These are phyloP conservation scores for Fistulifera pelliculosa DNA, from an alignment of 108 stramenopile genomes.

Conservation along the genomic window DNA sequence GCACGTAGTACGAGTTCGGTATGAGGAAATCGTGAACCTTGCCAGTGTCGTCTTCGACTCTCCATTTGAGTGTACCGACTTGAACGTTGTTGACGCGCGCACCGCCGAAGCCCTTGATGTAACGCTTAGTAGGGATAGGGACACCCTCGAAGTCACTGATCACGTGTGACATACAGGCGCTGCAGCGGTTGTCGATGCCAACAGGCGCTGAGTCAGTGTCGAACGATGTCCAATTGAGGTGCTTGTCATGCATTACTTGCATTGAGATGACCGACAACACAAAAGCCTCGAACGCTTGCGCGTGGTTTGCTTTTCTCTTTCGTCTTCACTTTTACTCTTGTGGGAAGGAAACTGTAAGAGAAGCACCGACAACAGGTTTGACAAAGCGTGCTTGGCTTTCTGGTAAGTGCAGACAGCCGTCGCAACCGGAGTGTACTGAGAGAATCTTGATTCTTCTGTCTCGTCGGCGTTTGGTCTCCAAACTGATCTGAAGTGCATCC, in stretches of 20 bases:
- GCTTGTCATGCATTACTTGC: neutral
- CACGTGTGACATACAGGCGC: conserved; percentile 10
- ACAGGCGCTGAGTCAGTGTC: conserved; percentile 16
- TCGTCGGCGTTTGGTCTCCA: too few relatives aligned
- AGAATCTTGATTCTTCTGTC: too few relatives aligned
- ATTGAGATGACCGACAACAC: too few relatives aligned
- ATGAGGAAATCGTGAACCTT: conserved; percentile 14
- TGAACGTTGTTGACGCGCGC: neutral
- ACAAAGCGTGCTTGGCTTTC: too few relatives aligned
- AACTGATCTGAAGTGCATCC: too few relatives aligned
- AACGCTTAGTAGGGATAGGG: neutral
- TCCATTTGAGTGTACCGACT: conserved; percentile 9
- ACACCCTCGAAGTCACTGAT: conserved; percentile 3
- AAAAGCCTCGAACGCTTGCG: too few relatives aligned
- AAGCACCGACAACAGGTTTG: too few relatives aligned
- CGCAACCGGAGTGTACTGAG: too few relatives aligned
- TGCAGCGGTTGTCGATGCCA: conserved; percentile 14
- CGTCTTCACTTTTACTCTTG: too few relatives aligned
- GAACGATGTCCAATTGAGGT: conserved; percentile 1
- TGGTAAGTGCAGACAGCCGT: too few relatives aligned
- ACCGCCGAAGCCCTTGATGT: conserved; percentile 13
- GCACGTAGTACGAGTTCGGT: conserved; percentile 26
- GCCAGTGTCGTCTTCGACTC: conserved; percentile 22
- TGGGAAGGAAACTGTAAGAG: too few relatives aligned
- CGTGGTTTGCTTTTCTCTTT: too few relatives aligned